Percentiles rank a stretch among this genome's conserved stretches.
Conservation (phyloP, 495 filamentous ascomycete species). For the Hyaloscypha bicolor region DNA sequence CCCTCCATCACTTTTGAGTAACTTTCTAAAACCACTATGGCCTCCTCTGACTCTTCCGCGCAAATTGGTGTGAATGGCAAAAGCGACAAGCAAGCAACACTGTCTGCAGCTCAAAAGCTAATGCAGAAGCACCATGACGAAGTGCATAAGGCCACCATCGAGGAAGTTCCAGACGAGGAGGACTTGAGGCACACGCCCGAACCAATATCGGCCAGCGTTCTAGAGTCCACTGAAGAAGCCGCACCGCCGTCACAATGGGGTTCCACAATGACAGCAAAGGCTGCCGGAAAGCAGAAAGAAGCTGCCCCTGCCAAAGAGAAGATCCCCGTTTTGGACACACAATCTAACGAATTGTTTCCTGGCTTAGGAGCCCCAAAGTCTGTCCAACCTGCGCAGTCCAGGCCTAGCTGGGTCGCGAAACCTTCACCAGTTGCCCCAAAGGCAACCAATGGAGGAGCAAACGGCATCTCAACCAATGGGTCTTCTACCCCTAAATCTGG, state of each 20-base stretch:
- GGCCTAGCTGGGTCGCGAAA: slow-evolving; percentile 69
- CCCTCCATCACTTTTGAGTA: not conserved
- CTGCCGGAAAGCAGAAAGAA: slow-evolving; percentile 63
- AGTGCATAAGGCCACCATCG: slow-evolving; percentile 69
- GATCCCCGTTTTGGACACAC: slow-evolving; percentile 65
- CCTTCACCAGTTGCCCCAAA: slow-evolving; percentile 35
- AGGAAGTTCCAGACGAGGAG: slow-evolving; percentile 82
- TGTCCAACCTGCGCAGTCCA: slow-evolving; percentile 48
- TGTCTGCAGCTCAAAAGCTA: slow-evolving; percentile 72
- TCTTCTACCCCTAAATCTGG: slow-evolving; percentile 56
- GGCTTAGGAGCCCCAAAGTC: slow-evolving; percentile 76
- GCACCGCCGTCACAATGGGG: slow-evolving; percentile 39
- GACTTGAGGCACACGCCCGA: slow-evolving; percentile 53
- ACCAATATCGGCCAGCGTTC: slow-evolving; percentile 36
- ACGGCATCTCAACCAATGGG: slow-evolving; percentile 62
- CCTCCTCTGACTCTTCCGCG: slow-evolving; percentile 19
- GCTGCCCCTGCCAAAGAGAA: slow-evolving; percentile 44
- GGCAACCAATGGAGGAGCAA: slow-evolving; percentile 47
- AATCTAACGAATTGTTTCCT: slow-evolving; percentile 89
- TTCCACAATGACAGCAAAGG: slow-evolving; percentile 54
- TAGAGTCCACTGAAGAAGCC: slow-evolving; percentile 36
- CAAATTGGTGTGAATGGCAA: slow-evolving; percentile 31
- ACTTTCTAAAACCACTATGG: slow-evolving; percentile 16
- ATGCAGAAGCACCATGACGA: slow-evolving; percentile 71
- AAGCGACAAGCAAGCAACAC: slow-evolving; percentile 32